A percentile compares a stretch with the other conserved stretches of the same genome.
Conservation (phyloP, 345 rosid genomes). For the Toxicodendron radicans region DNA sequence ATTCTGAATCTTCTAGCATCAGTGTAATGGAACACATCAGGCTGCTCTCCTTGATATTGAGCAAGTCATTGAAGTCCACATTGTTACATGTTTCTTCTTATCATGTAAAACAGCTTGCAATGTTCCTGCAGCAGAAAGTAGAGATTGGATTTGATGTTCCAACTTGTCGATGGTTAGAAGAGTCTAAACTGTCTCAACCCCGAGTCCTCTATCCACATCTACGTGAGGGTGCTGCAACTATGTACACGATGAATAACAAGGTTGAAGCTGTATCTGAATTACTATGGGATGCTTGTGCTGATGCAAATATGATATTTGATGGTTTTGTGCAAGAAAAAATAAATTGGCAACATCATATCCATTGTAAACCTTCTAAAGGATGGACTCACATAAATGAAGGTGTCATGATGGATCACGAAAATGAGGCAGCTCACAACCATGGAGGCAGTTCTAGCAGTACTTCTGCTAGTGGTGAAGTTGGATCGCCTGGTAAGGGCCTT, state of each 20-base stretch:
- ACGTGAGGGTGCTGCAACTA: slow-evolving; percentile 29
- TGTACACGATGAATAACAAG: slow-evolving; percentile 33
- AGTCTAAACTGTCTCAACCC: slow-evolving; percentile 43
- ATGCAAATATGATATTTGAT: slow-evolving; percentile 58
- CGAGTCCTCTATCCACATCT: slow-evolving; percentile 33
- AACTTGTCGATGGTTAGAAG: slow-evolving; percentile 64
- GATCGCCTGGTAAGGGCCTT: slow-evolving; percentile 36
- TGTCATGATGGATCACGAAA: slow-evolving; percentile 35
- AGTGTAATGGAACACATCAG: slow-evolving; percentile 39
- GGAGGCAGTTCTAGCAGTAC: slow-evolving; percentile 34
- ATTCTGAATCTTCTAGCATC: slow-evolving; percentile 38
- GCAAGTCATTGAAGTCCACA: slow-evolving; percentile 42
- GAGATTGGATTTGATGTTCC: slow-evolving; percentile 51
- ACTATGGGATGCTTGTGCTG: slow-evolving; percentile 70
- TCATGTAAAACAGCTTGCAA: slow-evolving; percentile 59
- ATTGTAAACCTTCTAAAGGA: slow-evolving; percentile 37
- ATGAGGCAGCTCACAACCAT: slow-evolving; percentile 29
- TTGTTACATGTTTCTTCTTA: slow-evolving; percentile 63
- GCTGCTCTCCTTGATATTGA: slow-evolving; percentile 39
- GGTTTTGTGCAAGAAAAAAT: slow-evolving; percentile 59
- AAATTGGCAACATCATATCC: slow-evolving; percentile 43
- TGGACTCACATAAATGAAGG: slow-evolving; percentile 59
- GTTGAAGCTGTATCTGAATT: slow-evolving; percentile 40
- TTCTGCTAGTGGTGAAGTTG: slow-evolving; percentile 36
- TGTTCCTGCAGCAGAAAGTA: slow-evolving; percentile 48